These are phyloP conservation scores for Globomyces pollinis-pini DNA, from an alignment of 192 early-diverging fungal species.

Conservation along the genomic window DNA sequence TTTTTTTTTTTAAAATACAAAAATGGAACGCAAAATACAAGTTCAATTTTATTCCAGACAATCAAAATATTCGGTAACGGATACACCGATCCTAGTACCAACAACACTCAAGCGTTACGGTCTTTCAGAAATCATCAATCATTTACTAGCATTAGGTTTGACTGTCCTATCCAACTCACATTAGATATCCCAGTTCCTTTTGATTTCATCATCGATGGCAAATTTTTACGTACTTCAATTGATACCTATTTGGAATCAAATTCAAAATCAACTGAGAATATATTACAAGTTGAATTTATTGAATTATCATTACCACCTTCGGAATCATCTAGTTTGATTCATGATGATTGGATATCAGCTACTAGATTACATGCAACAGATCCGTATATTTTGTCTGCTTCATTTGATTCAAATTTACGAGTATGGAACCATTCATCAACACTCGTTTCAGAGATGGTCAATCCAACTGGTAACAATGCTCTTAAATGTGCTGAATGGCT, in stretches of 20 bases:
- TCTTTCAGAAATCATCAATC: slow-evolving; percentile 91
- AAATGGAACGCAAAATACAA: slow-evolving; percentile 43
- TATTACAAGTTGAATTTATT: slow-evolving; percentile 85
- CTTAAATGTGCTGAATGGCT: slow-evolving; percentile 74
- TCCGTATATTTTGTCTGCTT: slow-evolving; percentile 57
- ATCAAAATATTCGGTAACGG: slow-evolving; percentile 65
- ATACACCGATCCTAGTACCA: slow-evolving; percentile 82
- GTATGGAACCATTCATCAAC: slow-evolving; percentile 75
- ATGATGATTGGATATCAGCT: slow-evolving; percentile 89
- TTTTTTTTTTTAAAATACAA: slow-evolving; percentile 9
- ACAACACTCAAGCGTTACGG: slow-evolving; percentile 76
- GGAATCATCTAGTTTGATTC: slow-evolving; percentile 67
- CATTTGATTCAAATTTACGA: slow-evolving; percentile 76
- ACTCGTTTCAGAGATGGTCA: slow-evolving; percentile 39
- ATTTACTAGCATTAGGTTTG: slow-evolving; percentile 55
- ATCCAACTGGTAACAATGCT: slow-evolving; percentile 53
- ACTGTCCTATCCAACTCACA: background rate
- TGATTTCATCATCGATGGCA: slow-evolving; percentile 88
- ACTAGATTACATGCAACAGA: background rate
- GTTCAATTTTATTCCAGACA: slow-evolving; percentile 78
- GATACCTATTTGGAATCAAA: slow-evolving; percentile 62
- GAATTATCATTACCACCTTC: slow-evolving; percentile 83
- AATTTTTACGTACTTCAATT: slow-evolving; percentile 76
- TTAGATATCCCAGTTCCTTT: slow-evolving; percentile 74
- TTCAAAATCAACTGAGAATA: slow-evolving; percentile 65